Base-by-base conservation (phyloP, 75 land plant genomes). In the Chamaecyparis obtusa region DNA sequence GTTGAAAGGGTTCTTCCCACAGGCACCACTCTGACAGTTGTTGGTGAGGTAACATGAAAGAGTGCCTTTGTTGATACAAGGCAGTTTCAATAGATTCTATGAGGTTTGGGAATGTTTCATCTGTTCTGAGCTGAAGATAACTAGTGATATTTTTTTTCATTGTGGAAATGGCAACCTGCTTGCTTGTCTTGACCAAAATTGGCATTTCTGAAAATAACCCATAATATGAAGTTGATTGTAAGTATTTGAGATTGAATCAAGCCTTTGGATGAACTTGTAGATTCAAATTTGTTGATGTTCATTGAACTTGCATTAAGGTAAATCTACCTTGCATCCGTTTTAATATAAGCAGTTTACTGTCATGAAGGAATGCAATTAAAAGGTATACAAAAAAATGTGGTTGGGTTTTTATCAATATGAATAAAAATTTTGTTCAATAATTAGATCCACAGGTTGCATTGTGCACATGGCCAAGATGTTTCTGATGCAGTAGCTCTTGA, bases 1-100 rank as follows among this genome's bases (percentile, higher is more conserved):
- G 95, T 94, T 83, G 99, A 97, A 82, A 94, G 99, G 49, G 96
- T 97, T 74, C 97, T 98, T 83, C 99, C 99, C 64, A 94, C 94
- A 75, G 99, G 99, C 41, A 93, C 99, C 37, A 88, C 96, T 33
- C 91, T 98, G 85, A 98, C 99, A 44, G 97, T 98, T 30, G 99
- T 98, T 86, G 99, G 99, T 51, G 99, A 98, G 96, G 99, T 97
- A 92, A 83, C 36, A 54, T 17, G 24, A 35, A 33, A 27, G 24
- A 84, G 33, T 35, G 41, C 36, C 51, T 32, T 84, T 36, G 24
- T 55, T 84, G 64, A 84, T 36, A 54, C 13, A 15, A 10, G 9
- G 10, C 57, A 84, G 33, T 84, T 81, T 27, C n/a, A 46, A 27
- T 81, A 46, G 5, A 24, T 81, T 46, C 48, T 46, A n/a, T 13